phyloP scores from a whole-genome alignment of 1,139 yeast genomes.

The Yamadazyma kanchanaburiensis region DNA sequence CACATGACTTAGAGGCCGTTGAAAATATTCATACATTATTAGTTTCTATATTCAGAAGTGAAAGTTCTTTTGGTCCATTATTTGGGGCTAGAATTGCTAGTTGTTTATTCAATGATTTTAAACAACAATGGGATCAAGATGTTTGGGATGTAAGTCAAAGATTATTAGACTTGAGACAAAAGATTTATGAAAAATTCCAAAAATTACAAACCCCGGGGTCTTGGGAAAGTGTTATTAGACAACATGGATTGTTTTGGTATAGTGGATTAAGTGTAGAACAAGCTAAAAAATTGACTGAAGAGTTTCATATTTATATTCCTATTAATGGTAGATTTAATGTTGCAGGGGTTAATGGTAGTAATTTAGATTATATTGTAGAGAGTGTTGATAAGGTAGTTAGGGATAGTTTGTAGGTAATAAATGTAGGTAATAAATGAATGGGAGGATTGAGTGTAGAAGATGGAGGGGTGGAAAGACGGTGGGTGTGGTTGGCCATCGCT shows the following conservation, averaged over 20 bases:
- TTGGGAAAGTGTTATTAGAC: slow-evolving; percentile 36
- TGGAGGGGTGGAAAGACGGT: too few species aligned
- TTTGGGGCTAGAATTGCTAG: slow-evolving; percentile 43
- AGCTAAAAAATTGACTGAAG: slow-evolving; percentile 24
- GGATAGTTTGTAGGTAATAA: slow-evolving; percentile 4
- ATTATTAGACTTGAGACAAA: slow-evolving; percentile 25
- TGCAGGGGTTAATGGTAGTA: slow-evolving; percentile 38
- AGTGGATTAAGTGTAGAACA: slow-evolving; percentile 36
- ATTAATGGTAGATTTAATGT: slow-evolving; percentile 40
- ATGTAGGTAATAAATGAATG: background rate
- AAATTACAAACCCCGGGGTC: slow-evolving; percentile 40
- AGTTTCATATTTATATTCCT: slow-evolving; percentile 37
- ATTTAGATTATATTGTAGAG: slow-evolving; percentile 32
- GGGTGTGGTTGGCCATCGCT: too few species aligned
- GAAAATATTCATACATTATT: slow-evolving; percentile 24
- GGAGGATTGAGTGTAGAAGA: background rate
- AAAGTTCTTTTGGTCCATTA: slow-evolving; percentile 46
- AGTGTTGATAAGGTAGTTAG: slow-evolving; percentile 40
- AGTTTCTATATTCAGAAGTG: slow-evolving; percentile 30
- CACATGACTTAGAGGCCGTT: slow-evolving; percentile 18
- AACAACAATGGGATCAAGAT: slow-evolving; percentile 32
- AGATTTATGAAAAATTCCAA: slow-evolving; percentile 23
- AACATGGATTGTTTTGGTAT: slow-evolving; percentile 44
- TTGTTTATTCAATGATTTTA: slow-evolving; percentile 21
- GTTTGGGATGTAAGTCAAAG: slow-evolving; percentile 27